Evolutionary conservation across 371 early-diverging fungal species (phyloP).

Genomic region (Mucor saturninus): DNA sequence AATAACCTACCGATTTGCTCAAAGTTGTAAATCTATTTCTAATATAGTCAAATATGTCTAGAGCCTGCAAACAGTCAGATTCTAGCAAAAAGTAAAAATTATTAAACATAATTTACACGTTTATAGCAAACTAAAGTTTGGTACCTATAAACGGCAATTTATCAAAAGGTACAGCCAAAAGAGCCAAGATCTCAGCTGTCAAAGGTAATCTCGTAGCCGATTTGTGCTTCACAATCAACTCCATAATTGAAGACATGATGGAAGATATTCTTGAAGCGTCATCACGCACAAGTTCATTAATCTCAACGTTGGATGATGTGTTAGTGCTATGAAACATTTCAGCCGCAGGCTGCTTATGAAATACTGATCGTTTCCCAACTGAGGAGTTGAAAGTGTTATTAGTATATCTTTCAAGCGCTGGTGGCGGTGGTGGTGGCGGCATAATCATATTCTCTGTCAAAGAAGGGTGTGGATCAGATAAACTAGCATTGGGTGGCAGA

Average conservation of each 20-base stretch:
- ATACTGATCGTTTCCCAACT: constrained; percentile 9
- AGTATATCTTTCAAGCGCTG: background rate
- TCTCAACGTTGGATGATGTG: background rate
- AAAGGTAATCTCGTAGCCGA: constrained; percentile 45
- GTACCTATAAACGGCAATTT: constrained; percentile 35
- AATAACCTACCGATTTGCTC: constrained; percentile 38
- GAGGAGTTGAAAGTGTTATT: background rate
- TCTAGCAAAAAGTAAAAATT: constrained; percentile 18
- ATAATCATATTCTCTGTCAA: background rate
- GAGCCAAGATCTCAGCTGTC: constrained; percentile 36
- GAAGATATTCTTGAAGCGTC: constrained; percentile 16
- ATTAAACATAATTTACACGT: background rate
- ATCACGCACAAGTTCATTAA: constrained; percentile 8
- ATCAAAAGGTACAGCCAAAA: constrained; percentile 43
- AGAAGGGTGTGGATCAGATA: constrained; percentile 21
- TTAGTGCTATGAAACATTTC: constrained; percentile 9
- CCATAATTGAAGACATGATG: constrained; percentile 30
- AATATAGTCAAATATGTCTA: constrained; percentile 56
- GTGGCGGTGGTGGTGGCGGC: background rate
- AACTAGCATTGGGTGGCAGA: constrained; percentile 30
- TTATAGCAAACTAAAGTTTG: background rate
- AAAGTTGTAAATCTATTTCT: constrained; percentile 37
- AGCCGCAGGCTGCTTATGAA: constrained; percentile 7
- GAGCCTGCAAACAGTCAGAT: constrained; percentile 46
- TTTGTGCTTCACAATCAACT: constrained; percentile 40